phyloP scores from a whole-genome alignment of 2,329 filamentous ascomycete genomes.

The Pseudopyricularia cyperi region DNA sequence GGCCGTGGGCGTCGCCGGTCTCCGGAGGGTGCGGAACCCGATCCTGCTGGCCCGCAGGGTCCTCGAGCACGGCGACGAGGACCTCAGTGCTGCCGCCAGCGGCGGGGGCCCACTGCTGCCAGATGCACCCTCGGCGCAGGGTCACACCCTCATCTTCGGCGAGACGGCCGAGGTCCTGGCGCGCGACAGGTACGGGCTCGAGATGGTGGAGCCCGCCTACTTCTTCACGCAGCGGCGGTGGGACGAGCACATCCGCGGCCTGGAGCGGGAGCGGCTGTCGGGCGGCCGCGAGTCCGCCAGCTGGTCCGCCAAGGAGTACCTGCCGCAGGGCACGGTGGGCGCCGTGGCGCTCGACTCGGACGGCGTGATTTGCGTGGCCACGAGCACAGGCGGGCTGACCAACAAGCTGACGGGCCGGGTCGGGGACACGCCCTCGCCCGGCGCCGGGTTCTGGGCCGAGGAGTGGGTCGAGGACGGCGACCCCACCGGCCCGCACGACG shows the following conservation, averaged over 20 bases:
- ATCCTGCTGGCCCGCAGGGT: constrained; percentile 61
- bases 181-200: constrained; percentile 47
- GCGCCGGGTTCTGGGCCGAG: constrained; percentile 84
- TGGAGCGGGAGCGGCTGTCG: constrained; percentile 25
- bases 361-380: constrained; percentile 58
- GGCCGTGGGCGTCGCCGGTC: constrained; percentile 62
- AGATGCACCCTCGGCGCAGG: constrained; percentile 29
- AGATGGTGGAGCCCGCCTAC: constrained; percentile 56
- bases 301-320: constrained; percentile 26
- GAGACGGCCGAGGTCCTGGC: constrained; percentile 58
- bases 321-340: constrained; percentile 76
- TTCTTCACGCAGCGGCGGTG: constrained; percentile 66
- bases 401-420: constrained; percentile 80
- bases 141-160: constrained; percentile 36
- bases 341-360: constrained; percentile 69
- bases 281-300: constrained; percentile 17
- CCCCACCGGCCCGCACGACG: constrained; percentile 7
- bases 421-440: constrained; percentile 73
- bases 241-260: constrained; percentile 51
- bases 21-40: constrained; percentile 66
- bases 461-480: constrained; percentile 51
- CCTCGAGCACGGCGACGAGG: constrained; percentile 51
- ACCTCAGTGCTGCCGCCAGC: constrained; percentile 23
- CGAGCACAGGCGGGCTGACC: constrained; percentile 65
- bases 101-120: constrained; percentile 7